These are phyloP conservation scores for Ophiobolus disseminans DNA, from an alignment of 2,329 filamentous ascomycete species.

Conservation along the genomic window DNA sequence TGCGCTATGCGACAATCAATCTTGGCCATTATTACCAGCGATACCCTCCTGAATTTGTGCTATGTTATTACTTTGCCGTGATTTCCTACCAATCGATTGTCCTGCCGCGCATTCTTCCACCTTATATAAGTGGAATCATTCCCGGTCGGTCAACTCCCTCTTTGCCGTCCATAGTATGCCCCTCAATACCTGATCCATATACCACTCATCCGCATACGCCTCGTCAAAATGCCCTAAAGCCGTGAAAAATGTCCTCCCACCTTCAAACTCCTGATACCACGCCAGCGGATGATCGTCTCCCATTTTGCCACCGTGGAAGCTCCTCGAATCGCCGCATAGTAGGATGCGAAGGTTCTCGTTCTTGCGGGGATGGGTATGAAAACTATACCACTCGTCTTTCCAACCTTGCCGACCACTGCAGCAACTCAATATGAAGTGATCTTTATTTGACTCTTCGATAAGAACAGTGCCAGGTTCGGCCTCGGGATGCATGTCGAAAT, in stretches of 20 bases:
- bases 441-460: constrained; percentile 4
- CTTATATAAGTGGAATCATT: too few species aligned
- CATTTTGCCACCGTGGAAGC: constrained; percentile 29
- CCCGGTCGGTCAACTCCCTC: too few species aligned
- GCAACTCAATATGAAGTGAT: constrained; percentile 14
- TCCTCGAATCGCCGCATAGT: constrained; percentile 26
- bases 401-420: constrained; percentile 13
- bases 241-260: constrained; percentile 30
- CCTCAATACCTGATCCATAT: constrained; percentile 21
- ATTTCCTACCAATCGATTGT: too few species aligned
- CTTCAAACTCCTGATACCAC: constrained; percentile 41
- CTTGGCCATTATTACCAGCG: too few species aligned
- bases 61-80: too few species aligned
- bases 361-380: constrained; percentile 28
- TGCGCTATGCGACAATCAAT: too few species aligned
- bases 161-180: constrained; percentile 28
- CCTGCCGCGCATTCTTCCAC: too few species aligned
- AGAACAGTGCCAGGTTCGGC: constrained; percentile 27
- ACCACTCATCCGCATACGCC: constrained; percentile 36
- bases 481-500: constrained; percentile 36
- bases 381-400: constrained; percentile 43
- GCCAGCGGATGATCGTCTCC: constrained; percentile 36
- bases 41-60: too few species aligned
- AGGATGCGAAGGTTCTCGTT: constrained; percentile 29
- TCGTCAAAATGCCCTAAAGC: constrained; percentile 39